A percentile compares a stretch with the other conserved stretches of the same genome.
These are phyloP conservation scores for Pleurotus salmoneostramineus DNA, from an alignment of 768 basidiomycete genomes.

Conservation along the genomic window DNA sequence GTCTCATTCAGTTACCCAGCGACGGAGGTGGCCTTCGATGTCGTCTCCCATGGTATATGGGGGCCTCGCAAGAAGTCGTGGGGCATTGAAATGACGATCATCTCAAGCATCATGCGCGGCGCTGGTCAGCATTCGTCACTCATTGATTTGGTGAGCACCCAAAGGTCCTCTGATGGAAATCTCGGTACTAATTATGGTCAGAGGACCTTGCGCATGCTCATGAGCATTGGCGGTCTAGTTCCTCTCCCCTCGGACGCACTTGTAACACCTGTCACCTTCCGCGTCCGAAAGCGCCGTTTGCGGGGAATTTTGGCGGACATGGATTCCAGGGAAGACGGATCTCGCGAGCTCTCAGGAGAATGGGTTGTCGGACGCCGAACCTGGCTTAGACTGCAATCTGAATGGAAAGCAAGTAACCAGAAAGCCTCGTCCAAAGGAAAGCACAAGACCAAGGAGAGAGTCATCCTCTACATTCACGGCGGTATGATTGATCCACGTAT, in stretches of 20 bases:
- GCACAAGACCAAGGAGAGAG: conserved; percentile 57
- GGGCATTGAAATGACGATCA: conserved; percentile 93
- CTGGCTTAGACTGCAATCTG: conserved; percentile 83
- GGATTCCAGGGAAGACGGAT: conserved; percentile 74
- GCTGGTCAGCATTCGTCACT: conserved; percentile 77
- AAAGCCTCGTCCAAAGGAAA: conserved; percentile 15
- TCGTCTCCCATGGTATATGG: conserved; percentile 76
- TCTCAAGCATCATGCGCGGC: conserved; percentile 82
- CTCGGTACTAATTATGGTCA: conserved; percentile 15
- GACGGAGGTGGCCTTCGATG: conserved; percentile 54
- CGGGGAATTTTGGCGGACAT: conserved; percentile 76
- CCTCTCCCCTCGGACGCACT: conserved; percentile 91
- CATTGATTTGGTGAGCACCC: conserved; percentile 67
- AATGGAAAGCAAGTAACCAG: conserved; percentile 58
- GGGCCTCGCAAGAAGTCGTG: conserved; percentile 89
- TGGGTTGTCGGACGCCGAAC: conserved; percentile 95
- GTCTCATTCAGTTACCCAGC: conserved; percentile 18
- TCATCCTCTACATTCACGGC: conserved; percentile 93
- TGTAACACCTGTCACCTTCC: conserved; percentile 92
- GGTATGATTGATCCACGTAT: conserved; percentile 42
- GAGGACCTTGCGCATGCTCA: conserved; percentile 54
- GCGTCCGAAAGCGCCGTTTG: conserved; percentile 65
- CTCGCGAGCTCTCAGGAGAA: conserved; percentile 84
- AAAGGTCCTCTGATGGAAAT: neutral
- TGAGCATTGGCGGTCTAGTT: conserved; percentile 76